A percentile compares a stretch with the other conserved stretches of the same genome.
Evolutionary conservation across 495 filamentous ascomycete species (phyloP).

Genomic region (Neurospora sp.): DNA sequence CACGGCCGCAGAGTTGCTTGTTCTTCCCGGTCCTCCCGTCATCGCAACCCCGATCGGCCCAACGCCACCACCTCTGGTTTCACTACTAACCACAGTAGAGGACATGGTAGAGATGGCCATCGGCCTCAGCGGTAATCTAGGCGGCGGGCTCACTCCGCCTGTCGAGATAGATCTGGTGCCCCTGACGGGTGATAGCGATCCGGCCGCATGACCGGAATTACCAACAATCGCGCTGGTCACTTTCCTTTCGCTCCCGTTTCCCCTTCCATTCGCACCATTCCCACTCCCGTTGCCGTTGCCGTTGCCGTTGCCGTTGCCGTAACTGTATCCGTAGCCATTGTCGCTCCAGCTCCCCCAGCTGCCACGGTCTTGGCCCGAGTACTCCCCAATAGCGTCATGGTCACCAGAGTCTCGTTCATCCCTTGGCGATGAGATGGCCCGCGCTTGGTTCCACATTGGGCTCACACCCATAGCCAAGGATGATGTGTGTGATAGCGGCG

Average conservation of each 20-base stretch:
- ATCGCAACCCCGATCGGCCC: background rate
- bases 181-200: background rate
- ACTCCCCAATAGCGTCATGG: background rate
- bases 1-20: background rate
- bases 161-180: background rate
- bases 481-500: background rate
- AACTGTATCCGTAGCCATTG: background rate
- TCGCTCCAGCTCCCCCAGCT: background rate
- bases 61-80: background rate
- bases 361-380: background rate
- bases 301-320: background rate
- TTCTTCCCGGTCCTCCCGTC: background rate
- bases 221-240: background rate
- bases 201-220: background rate
- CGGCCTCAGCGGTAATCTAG: background rate
- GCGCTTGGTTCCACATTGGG: background rate
- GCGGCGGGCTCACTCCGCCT: background rate
- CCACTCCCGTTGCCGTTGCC: background rate
- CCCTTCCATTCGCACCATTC: background rate
- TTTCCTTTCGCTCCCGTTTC: background rate
- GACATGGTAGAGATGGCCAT: background rate
- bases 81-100: background rate
- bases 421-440: background rate
- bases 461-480: slow-evolving; percentile 1
- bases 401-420: background rate